Evolutionary conservation across 108 stramenopile genomes (phyloP).

Genomic region (Cylindrotheca closterium): DNA sequence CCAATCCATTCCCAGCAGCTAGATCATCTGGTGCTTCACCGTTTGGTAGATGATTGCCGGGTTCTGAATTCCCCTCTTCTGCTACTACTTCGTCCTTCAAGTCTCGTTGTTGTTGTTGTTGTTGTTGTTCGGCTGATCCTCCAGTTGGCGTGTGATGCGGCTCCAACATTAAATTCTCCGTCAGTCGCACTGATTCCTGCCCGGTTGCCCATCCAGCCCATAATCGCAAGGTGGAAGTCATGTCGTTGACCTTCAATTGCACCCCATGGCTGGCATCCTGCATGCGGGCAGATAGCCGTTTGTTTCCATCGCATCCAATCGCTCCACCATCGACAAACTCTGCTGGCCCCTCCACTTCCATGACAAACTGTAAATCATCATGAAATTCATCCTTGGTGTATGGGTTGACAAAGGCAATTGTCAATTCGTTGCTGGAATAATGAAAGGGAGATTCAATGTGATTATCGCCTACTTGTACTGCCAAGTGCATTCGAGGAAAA

Average conservation of each 20-base stretch:
- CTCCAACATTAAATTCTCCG: constrained; percentile 39
- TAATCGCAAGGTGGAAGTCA: constrained; percentile 17
- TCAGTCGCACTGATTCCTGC: constrained; percentile 66
- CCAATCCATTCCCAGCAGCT: too few species aligned
- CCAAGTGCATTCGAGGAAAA: constrained; percentile 47
- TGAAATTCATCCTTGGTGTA: constrained; percentile 32
- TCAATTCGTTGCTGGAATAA: constrained; percentile 19
- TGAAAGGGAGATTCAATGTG: constrained; percentile 21
- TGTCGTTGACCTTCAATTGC: constrained; percentile 35
- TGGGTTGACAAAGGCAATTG: constrained; percentile 40
- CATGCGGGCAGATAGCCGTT: constrained; percentile 29
- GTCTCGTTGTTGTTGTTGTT: neutral
- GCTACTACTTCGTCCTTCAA: constrained; percentile 1
- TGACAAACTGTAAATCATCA: constrained; percentile 60
- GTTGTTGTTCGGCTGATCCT: neutral
- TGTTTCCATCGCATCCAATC: constrained; percentile 35
- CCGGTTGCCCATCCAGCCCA: constrained; percentile 81
- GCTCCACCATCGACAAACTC: constrained; percentile 38
- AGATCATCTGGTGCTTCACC: too few species aligned
- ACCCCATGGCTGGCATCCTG: constrained; percentile 21
- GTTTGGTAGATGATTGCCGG: too few species aligned
- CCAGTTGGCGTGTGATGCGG: neutral
- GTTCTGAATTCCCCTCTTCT: neutral
- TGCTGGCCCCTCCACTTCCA: constrained; percentile 41
- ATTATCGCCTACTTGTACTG: constrained; percentile 20